phyloP scores from a whole-genome alignment of 768 basidiomycete species.

The Collybiopsis luxurians region DNA sequence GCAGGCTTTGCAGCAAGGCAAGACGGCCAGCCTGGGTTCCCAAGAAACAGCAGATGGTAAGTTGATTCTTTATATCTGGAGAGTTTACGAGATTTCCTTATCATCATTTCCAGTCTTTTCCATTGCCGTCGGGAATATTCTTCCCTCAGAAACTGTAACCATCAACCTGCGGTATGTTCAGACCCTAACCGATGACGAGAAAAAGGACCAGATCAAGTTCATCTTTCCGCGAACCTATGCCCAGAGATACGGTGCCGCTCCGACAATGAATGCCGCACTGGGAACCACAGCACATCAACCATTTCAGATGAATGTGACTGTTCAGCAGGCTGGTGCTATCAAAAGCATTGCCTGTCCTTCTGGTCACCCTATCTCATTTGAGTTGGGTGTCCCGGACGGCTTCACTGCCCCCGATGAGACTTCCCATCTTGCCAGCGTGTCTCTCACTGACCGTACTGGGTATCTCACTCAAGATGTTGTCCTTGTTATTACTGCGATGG shows the following conservation, averaged over 20 bases:
- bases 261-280: neutral
- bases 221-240: neutral
- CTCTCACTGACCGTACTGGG: neutral
- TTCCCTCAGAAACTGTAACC: neutral
- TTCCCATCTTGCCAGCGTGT: neutral
- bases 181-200: neutral
- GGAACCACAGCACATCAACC: neutral
- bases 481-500: constrained; percentile 43
- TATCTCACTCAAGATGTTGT: constrained; percentile 51
- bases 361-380: too few relatives aligned
- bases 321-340: neutral
- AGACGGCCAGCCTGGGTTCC: neutral
- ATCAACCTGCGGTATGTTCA: neutral
- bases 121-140: neutral
- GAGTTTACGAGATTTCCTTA: too few relatives aligned
- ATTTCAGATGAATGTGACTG: neutral
- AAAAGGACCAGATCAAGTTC: neutral
- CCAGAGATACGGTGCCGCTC: neutral
- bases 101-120: too few relatives aligned
- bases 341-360: neutral
- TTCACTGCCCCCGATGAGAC: too few relatives aligned
- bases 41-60: neutral
- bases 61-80: neutral
- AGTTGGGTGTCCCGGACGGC: too few relatives aligned
- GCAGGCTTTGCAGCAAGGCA: neutral